Percentiles rank a stretch among this genome's conserved stretches.
phyloP scores from a whole-genome alignment of 768 basidiomycete genomes.

The Porphyrellus cyaneotinctus region DNA sequence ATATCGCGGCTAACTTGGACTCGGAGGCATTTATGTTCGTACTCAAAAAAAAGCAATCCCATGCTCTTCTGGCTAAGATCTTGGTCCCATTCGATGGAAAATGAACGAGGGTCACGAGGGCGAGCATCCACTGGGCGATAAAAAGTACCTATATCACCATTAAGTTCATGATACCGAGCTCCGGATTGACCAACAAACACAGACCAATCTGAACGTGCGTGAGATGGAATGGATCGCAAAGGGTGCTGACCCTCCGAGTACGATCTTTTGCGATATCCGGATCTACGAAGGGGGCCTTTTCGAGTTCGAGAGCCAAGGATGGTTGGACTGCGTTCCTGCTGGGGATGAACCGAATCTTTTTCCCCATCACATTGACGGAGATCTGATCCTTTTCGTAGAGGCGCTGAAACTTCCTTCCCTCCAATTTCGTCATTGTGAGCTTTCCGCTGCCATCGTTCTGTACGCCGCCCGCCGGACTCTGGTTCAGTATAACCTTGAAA shows the following conservation, averaged over 20 bases:
- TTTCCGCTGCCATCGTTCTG: slow-evolving; percentile 53
- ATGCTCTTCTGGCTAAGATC: slow-evolving; percentile 43
- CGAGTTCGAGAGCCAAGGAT: slow-evolving; percentile 34
- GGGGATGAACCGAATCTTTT: slow-evolving; percentile 35
- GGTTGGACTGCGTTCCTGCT: slow-evolving; percentile 7
- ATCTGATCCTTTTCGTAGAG: slow-evolving; percentile 39
- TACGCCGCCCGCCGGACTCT: slow-evolving; percentile 45
- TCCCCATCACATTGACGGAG: slow-evolving; percentile 36
- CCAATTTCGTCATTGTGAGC: slow-evolving; percentile 25
- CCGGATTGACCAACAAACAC: slow-evolving; percentile 16
- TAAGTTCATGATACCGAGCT: not conserved
- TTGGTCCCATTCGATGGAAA: slow-evolving; percentile 69
- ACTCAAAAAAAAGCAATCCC: slow-evolving; percentile 59
- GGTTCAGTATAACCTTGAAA: slow-evolving; percentile 54
- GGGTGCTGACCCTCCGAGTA: slow-evolving; percentile 38
- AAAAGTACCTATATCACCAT: slow-evolving; percentile 19
- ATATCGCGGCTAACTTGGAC: slow-evolving; percentile 43
- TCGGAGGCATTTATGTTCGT: slow-evolving; percentile 63
- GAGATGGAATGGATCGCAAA: slow-evolving; percentile 51
- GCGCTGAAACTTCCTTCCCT: slow-evolving; percentile 46
- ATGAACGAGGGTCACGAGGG: slow-evolving; percentile 43
- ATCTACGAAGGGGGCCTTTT: slow-evolving; percentile 54
- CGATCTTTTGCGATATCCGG: slow-evolving; percentile 53
- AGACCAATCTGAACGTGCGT: slow-evolving; percentile 65
- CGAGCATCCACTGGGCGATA: slow-evolving; percentile 21